phyloP scores from a whole-genome alignment of 2,329 filamentous ascomycete genomes.

The Monilinia polystroma region DNA sequence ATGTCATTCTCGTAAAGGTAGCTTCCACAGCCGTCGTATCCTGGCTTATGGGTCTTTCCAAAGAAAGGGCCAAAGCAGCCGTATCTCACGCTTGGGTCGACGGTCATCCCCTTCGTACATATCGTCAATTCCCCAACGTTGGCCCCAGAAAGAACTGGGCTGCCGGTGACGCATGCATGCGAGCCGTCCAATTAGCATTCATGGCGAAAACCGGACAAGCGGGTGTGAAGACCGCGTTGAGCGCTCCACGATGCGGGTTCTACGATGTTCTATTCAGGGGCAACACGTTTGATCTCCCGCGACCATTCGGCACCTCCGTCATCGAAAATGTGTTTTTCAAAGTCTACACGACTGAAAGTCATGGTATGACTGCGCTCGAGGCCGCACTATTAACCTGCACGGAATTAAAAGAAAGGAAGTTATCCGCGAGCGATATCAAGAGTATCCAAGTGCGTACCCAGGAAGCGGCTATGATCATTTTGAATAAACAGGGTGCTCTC shows the following conservation, averaged over 20 bases:
- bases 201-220: conserved; percentile 37
- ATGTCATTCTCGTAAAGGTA: conserved; percentile 45
- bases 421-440: conserved; percentile 32
- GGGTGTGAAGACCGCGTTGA: conserved; percentile 39
- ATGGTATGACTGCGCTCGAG: conserved; percentile 41
- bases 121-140: conserved; percentile 41
- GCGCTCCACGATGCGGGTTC: conserved; percentile 42
- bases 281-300: conserved; percentile 31
- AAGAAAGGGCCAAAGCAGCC: conserved; percentile 41
- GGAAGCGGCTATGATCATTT: conserved; percentile 39
- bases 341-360: conserved; percentile 37
- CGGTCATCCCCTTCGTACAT: conserved; percentile 42
- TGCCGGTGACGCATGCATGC: conserved; percentile 44
- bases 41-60: conserved; percentile 42
- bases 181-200: conserved; percentile 43
- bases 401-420: conserved; percentile 25
- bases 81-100: conserved; percentile 46
- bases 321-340: conserved; percentile 39
- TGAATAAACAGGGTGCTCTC: conserved; percentile 38
- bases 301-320: conserved; percentile 30
- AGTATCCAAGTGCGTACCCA: conserved; percentile 39
- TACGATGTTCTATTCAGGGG: conserved; percentile 32
- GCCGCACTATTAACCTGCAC: conserved; percentile 34
- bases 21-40: conserved; percentile 43
- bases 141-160: conserved; percentile 46